Base-by-base conservation (phyloP, 2,329 filamentous ascomycete genomes). In the Verticillium nonalfalfae region DNA sequence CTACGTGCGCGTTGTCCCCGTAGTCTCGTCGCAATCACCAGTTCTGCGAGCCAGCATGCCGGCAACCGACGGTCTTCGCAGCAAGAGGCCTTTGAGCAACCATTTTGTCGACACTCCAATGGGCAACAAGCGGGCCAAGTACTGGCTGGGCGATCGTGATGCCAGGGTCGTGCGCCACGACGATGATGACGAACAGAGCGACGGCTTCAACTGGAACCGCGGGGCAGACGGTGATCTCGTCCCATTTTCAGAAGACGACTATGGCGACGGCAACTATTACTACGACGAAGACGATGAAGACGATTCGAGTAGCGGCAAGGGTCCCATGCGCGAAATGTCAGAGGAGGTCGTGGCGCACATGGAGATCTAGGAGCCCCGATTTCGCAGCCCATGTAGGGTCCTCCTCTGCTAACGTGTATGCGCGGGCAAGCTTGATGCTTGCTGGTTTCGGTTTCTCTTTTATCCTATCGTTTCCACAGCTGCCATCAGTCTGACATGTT, bases 1-100 rank as follows among this genome's bases (percentile, higher is more conserved):
- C 56, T 96, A 97, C 71, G 85, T 97, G 56, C 89, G 94, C 64
- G 93, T 91, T n/a, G 86, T 97, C 56, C 94, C 86, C 62, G 89
- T 89, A 67, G 87, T 90, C 70, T 90, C 80, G 66, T 81, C 81
- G 3, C 86, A 81, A 72, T 59, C 71, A 14, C 74, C 60, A 63
- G 69, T 34, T 61, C 72, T 61, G 59, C 65, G 55, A 67, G 71
- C 58, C 64, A 72, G 62, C 52, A 59, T 65, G 26, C 45, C 59
- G 56, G 18, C n/a, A 9, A 4, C 45, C n/a, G 45, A 50, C 18
- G 45, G 54, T 59, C 60, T 65, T 60, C 31, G 65, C 18, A 34
- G 63, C 6, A 62, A 68, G 56, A 67, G 66, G n/a, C 70, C 74
- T 33, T 66, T 68, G 65, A 57, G 67, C 65, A 60, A 69, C 66